phyloP scores from a whole-genome alignment of 2,329 filamentous ascomycete species.

The Colletotrichum theobromicola region DNA sequence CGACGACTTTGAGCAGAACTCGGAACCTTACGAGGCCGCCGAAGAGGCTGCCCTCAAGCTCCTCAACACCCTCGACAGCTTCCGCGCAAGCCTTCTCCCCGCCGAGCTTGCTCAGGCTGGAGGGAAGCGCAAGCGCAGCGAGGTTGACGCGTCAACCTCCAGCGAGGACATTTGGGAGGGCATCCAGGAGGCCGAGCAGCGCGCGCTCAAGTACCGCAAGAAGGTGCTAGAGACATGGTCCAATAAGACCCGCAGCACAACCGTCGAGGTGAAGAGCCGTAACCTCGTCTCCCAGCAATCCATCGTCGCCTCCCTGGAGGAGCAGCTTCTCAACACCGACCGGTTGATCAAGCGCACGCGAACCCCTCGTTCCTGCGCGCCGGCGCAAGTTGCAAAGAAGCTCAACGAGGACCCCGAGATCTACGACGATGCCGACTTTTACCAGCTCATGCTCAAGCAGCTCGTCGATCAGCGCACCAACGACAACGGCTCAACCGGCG shows the following conservation, averaged over 20 bases:
- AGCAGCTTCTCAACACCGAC: constrained; percentile 70
- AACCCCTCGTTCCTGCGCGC: constrained; percentile 78
- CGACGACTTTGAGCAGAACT: constrained; percentile 40
- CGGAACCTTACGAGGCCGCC: constrained; percentile 72
- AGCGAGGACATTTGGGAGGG: constrained; percentile 74
- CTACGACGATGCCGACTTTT: constrained; percentile 95
- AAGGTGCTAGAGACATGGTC: constrained; percentile 90
- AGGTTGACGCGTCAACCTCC: constrained; percentile 57
- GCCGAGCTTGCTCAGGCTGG: constrained; percentile 39
- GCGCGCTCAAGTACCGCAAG: constrained; percentile 66
- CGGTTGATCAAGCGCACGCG: constrained; percentile 73
- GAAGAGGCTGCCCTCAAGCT: constrained; percentile 86
- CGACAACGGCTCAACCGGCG: constrained; percentile 55
- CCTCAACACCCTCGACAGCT: constrained; percentile 78
- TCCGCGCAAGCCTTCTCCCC: constrained; percentile 66
- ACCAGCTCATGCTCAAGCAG: constrained; percentile 90
- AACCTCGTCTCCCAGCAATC: constrained; percentile 65
- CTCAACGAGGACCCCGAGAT: constrained; percentile 65
- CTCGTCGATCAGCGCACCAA: constrained; percentile 87
- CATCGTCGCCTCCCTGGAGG: constrained; percentile 70
- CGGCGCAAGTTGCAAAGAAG: constrained; percentile 66
- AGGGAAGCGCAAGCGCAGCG: constrained; percentile 66
- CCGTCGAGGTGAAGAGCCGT: constrained; percentile 59
- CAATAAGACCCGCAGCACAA: constrained; percentile 67
- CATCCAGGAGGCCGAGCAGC: constrained; percentile 70